Percentiles rank a stretch among this genome's conserved stretches.
phyloP scores from a whole-genome alignment of 352 stramenopile species.

The Blastocystis sp. region DNA sequence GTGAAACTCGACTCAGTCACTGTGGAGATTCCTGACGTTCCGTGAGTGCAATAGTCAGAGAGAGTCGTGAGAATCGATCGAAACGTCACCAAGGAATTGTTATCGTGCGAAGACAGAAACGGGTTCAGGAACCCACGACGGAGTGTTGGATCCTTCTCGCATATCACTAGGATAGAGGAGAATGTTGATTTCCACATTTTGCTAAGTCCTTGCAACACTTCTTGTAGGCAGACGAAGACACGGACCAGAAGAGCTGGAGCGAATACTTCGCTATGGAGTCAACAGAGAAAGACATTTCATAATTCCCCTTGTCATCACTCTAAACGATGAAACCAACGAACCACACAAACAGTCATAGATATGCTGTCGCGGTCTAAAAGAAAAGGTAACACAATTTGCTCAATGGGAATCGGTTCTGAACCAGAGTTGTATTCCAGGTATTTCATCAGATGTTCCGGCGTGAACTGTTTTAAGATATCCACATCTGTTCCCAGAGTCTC shows the following conservation, averaged over 20 bases:
- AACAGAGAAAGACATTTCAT: background rate
- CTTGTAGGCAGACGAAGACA: conserved; percentile 26
- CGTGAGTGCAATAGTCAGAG: background rate
- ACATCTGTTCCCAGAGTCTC: conserved; percentile 40
- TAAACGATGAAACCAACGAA: background rate
- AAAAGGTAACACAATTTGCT: conserved; percentile 11
- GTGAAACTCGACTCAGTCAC: background rate
- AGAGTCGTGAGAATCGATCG: background rate
- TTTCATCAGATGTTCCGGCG: conserved; percentile 42
- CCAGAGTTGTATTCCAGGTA: conserved; percentile 55
- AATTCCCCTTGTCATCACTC: background rate
- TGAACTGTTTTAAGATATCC: conserved; percentile 41
- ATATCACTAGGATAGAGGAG: background rate
- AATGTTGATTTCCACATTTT: background rate
- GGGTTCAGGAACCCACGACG: conserved; percentile 25
- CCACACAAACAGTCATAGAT: background rate
- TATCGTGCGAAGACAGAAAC: background rate
- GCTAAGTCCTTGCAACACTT: conserved; percentile 24
- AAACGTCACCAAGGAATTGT: background rate
- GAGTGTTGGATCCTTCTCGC: conserved; percentile 42
- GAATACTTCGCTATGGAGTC: background rate
- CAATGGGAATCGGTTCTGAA: background rate
- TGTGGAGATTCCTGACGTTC: background rate
- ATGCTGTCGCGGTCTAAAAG: conserved; percentile 9
- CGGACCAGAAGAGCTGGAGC: conserved; percentile 23